A percentile compares a stretch with the other conserved stretches of the same genome.
phyloP scores from a whole-genome alignment of 1,284 basidiomycete genomes.

The Naganishia sp. region DNA sequence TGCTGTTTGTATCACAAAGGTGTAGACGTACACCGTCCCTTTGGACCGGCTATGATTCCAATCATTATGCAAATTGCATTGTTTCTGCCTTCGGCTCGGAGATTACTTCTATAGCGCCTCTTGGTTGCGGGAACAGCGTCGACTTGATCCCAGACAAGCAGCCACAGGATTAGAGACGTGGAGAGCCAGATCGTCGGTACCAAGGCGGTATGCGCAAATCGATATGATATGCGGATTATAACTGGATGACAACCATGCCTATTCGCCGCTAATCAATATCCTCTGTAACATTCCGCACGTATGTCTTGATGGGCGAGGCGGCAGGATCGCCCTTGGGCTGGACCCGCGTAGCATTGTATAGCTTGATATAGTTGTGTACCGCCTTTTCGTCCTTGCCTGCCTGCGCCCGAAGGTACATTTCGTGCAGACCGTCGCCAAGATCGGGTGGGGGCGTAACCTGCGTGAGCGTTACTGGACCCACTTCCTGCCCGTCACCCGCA shows the following conservation, averaged over 20 bases:
- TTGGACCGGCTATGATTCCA: slow-evolving; percentile 21
- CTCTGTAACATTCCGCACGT: too few species aligned
- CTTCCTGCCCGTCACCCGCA: not conserved
- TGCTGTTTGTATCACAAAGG: slow-evolving; percentile 24
- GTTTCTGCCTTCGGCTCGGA: not conserved
- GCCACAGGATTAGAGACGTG: too few species aligned
- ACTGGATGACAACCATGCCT: too few species aligned
- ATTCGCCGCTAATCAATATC: too few species aligned
- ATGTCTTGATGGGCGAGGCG: too few species aligned
- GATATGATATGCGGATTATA: too few species aligned
- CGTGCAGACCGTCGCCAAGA: slow-evolving; percentile 2
- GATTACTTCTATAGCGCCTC: too few species aligned
- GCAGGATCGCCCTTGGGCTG: too few species aligned
- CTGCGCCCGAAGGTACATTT: slow-evolving; percentile 15
- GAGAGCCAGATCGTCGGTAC: too few species aligned
- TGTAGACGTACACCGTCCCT: slow-evolving; percentile 28
- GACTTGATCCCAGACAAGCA: too few species aligned
- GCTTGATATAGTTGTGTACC: slow-evolving; percentile 13
- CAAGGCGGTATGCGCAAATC: too few species aligned
- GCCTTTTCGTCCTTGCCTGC: slow-evolving; percentile 21
- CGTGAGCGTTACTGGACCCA: not conserved
- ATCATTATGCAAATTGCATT: slow-evolving; percentile 12
- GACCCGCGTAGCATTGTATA: slow-evolving; percentile 1
- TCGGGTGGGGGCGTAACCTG: slow-evolving; percentile 12
- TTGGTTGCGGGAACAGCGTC: too few species aligned